A percentile compares a stretch with the other conserved stretches of the same genome.
Evolutionary conservation across 108 stramenopile genomes (phyloP).

Genomic region (Mayamaea pseudoterrestris): DNA sequence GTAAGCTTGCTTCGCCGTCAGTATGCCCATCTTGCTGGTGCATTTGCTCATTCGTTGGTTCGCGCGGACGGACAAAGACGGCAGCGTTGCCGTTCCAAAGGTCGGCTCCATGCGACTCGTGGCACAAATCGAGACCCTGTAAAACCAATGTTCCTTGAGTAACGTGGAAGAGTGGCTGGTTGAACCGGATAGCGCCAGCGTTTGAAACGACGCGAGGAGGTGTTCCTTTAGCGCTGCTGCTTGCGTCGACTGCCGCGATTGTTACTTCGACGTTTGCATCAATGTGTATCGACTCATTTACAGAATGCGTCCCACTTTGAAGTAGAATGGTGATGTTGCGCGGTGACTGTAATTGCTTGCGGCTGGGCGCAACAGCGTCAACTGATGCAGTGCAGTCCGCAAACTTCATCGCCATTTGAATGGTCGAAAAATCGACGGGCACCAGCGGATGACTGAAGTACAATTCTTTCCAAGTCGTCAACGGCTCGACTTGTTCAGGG

Average conservation of each 20-base stretch:
- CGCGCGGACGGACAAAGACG: not conserved
- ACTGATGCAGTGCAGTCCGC: too few relatives aligned
- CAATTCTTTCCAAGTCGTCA: constrained; percentile 44
- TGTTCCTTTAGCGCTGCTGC: too few relatives aligned
- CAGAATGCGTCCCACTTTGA: too few relatives aligned
- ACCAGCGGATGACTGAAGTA: constrained; percentile 60
- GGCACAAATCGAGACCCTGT: not conserved
- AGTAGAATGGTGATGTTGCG: constrained; percentile 1
- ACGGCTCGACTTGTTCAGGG: constrained; percentile 26
- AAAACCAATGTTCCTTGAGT: not conserved
- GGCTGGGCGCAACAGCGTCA: too few relatives aligned
- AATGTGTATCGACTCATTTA: too few relatives aligned
- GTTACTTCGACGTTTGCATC: too few relatives aligned
- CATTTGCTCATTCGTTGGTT: constrained; percentile 13
- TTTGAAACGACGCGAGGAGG: not conserved
- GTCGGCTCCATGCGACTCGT: not conserved
- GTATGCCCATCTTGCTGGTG: too few relatives aligned
- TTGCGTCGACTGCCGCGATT: too few relatives aligned
- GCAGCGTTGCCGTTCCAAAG: constrained; percentile 3
- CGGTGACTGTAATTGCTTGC: not conserved
- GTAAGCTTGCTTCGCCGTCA: not conserved
- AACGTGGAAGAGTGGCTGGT: not conserved
- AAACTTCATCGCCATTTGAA: constrained; percentile 35
- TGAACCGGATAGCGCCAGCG: not conserved
- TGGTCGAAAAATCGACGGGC: constrained; percentile 59